Evolutionary conservation across 768 basidiomycete genomes (phyloP), one percentile per base, ranked within the genome.

Genomic region (Amylocystis lapponica): DNA sequence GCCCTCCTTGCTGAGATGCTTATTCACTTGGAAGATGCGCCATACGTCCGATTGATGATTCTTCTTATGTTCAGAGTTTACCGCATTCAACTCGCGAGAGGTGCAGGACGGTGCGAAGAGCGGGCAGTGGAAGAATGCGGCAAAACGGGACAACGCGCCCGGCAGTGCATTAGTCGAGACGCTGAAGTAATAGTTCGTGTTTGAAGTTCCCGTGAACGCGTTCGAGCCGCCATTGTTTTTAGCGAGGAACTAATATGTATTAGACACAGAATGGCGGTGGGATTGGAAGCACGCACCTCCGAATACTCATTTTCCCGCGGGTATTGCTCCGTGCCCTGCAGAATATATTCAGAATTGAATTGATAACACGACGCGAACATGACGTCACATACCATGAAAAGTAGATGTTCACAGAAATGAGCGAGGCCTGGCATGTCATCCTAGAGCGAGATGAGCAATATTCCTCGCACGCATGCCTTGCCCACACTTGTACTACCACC

Each of bases 11-110:
- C 81, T 83, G 37, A 95, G 77, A 53, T 84, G 75, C 63, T 98
- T 98, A 64, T 87, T 89, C 20, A 97, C 66, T 62, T 99, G 95
- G 65, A 87, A 98, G 45, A 94, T 80, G n/a, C 95, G 80, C 87
- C 92, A 94, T 56, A 83, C 69, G 58, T 97, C 92, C 2, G 74
- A 68, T 60, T 95, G 94, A 36, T 87, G 78, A 59, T 98, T 99
- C 69, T 96, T 95, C 68, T 91, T 90, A 71, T 97, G 84, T 61
- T 99, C 96, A 0, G 91, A 95, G 61, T 99, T 86, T 31, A 99
- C 94, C 1, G 96, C 95, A 53, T 92, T 92, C 49, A 96, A 72
- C 66, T 99, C 95, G 25, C 92, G 79, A 21, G 79, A 72, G 1
- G 91, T 93, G 58, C 91, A 89, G 4, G 85, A 87, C 0, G 86